A percentile compares a stretch with the other conserved stretches of the same genome.
phyloP scores from a whole-genome alignment of 2,329 filamentous ascomycete species.

The Macroventuria anomochaeta region DNA sequence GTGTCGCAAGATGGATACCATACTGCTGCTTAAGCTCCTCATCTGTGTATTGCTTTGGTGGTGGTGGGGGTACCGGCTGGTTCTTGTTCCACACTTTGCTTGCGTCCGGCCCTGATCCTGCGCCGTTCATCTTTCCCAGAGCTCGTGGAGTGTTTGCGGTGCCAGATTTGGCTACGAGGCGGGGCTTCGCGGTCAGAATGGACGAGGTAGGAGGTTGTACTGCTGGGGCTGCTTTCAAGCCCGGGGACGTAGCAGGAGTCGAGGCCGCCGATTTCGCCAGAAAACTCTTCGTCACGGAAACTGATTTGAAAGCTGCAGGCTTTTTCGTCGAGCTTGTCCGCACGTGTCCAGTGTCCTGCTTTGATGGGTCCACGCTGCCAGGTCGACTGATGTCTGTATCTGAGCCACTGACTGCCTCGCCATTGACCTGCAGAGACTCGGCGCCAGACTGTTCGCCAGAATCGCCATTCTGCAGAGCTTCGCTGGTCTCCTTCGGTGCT shows the following conservation, averaged over 20 bases:
- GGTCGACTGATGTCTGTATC: conserved; percentile 75
- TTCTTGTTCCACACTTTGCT: conserved; percentile 90
- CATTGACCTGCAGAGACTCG: conserved; percentile 55
- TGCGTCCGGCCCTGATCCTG: conserved; percentile 69
- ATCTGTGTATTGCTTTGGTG: conserved; percentile 82
- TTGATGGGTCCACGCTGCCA: conserved; percentile 58
- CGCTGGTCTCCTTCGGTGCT: conserved; percentile 26
- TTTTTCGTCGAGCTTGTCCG: conserved; percentile 69
- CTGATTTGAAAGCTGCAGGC: conserved; percentile 79
- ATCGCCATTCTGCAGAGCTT: conserved; percentile 46
- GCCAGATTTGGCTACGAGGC: conserved; percentile 77
- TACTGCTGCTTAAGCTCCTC: conserved; percentile 84
- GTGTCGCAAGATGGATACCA: conserved; percentile 82
- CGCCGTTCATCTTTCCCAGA: conserved; percentile 64
- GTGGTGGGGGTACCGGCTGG: conserved; percentile 72
- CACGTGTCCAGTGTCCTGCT: conserved; percentile 65
- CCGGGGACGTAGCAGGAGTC: conserved; percentile 57
- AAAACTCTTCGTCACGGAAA: conserved; percentile 85
- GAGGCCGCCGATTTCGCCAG: conserved; percentile 72
- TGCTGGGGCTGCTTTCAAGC: conserved; percentile 60
- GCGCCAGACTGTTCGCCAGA: conserved; percentile 42
- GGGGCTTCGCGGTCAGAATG: conserved; percentile 65
- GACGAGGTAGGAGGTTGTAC: conserved; percentile 50
- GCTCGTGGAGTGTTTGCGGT: conserved; percentile 61
- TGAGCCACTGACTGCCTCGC: conserved; percentile 75